Percentiles rank a stretch among this genome's conserved stretches.
Conservation (phyloP, 2,329 filamentous ascomycete species). For the Ophiostoma perfectum region DNA sequence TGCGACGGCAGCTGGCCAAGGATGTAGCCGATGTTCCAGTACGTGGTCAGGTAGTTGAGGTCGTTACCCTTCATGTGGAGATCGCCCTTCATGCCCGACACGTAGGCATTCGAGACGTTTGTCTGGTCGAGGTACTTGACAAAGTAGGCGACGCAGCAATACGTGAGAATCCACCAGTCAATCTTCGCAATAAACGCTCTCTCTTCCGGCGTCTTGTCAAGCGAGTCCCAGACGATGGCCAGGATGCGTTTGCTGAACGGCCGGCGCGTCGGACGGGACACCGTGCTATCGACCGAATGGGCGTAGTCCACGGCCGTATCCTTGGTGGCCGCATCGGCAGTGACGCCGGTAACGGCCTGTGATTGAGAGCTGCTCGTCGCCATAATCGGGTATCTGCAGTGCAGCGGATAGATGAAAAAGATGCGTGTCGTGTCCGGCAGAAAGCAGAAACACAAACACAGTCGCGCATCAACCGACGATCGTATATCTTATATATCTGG, state of each 20-base stretch:
- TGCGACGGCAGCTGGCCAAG: conserved; percentile 37
- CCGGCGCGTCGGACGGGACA: neutral
- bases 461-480: neutral
- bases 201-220: conserved; percentile 35
- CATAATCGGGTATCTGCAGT: neutral
- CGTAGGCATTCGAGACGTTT: conserved; percentile 37
- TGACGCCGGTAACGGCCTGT: neutral
- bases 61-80: conserved; percentile 48
- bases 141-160: conserved; percentile 37
- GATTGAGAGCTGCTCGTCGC: neutral
- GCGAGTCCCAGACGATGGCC: conserved; percentile 32
- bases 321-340: neutral
- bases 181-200: conserved; percentile 34
- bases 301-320: neutral
- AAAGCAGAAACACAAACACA: neutral
- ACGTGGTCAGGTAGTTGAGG: conserved; percentile 43
- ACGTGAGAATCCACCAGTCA: conserved; percentile 36
- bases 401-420: neutral
- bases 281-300: neutral
- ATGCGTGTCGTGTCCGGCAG: neutral
- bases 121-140: conserved; percentile 38
- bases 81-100: conserved; percentile 47
- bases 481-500: neutral
- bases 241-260: conserved; percentile 25
- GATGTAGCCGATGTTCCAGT: conserved; percentile 57